Base-by-base conservation (phyloP, 129 eudicot genomes). In the Logfia minima region DNA sequence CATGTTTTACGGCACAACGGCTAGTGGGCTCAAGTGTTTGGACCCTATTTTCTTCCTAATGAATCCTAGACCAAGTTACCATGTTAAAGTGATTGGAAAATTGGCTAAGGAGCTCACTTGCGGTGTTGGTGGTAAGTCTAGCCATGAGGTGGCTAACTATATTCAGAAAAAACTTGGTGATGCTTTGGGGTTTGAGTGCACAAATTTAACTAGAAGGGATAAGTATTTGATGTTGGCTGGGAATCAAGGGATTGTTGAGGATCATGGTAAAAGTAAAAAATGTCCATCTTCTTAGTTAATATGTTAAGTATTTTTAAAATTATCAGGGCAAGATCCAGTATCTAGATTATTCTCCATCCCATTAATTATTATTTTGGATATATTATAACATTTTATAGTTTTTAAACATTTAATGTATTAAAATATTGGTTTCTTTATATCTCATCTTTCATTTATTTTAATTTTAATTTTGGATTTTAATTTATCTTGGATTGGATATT, bases 181-280 rank as follows among this genome's bases (percentile, higher is more conserved):
- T 81, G 96, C 93, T 11, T 91, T 94, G 85, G 98, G 97, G 4
- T 94, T 94, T 45, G 92, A 91, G 86, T 94, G 97, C 73, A 94
- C 98, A n/a, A 64, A 34, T 71, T 83, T 90, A 41, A 94, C 98
- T 23, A 87, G 98, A 71, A 87, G 82, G 77, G 98, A 94, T 45
- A 94, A 94, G 87, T 94, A 94, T 79, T 71, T 94, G 90, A 94
- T 94, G 97, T 84, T 94, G 62, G 98, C 97, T 8, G 98, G 98
- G 60, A 92, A 92, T 67, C 94, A 92, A 74, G 98, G 98, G 28
- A 76, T 86, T 3, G 92, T 90, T 68, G 78, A 80, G 73, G 88
- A 90, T 75, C 71, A 81, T 75, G 74, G 58, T 14, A 76, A 62
- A 67, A 70, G 78, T 48, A 28, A 72, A 48, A 75, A 75, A 55